Evolutionary conservation across 2,329 filamentous ascomycete genomes (phyloP).

Genomic region (Thermochaetoides dissita): DNA sequence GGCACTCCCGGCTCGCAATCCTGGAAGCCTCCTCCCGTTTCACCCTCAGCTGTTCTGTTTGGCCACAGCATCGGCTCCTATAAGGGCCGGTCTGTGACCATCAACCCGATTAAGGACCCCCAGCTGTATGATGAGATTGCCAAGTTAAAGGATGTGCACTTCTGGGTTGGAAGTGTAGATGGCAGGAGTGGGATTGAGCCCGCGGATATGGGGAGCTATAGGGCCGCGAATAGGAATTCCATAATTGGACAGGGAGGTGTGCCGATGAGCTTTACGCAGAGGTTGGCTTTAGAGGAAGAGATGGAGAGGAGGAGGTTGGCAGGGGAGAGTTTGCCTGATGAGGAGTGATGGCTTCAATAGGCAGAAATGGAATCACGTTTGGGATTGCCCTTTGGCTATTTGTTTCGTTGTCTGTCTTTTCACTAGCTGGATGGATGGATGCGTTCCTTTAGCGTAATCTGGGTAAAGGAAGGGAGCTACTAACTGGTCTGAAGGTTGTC

Average conservation of each 20-base stretch:
- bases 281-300: slow-evolving; percentile 18
- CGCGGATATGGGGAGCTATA: slow-evolving; percentile 17
- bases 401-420: not conserved
- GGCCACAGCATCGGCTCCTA: slow-evolving; percentile 24
- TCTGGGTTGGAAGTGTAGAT: slow-evolving; percentile 29
- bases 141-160: slow-evolving; percentile 23
- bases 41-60: slow-evolving; percentile 13
- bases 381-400: not conserved
- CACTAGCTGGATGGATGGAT: too few relatives aligned
- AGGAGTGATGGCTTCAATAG: not conserved
- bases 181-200: slow-evolving; percentile 19
- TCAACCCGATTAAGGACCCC: slow-evolving; percentile 25
- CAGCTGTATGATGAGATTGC: slow-evolving; percentile 25
- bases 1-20: not conserved
- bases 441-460: too few relatives aligned
- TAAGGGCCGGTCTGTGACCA: slow-evolving; percentile 24
- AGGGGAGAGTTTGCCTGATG: slow-evolving; percentile 1
- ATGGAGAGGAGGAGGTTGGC: slow-evolving; percentile 12
- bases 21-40: slow-evolving; percentile 2
- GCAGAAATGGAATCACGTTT: not conserved
- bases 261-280: slow-evolving; percentile 22
- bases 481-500: too few relatives aligned
- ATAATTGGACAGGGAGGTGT: slow-evolving; percentile 7
- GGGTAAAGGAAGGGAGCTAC: too few relatives aligned
- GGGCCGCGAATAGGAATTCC: slow-evolving; percentile 10